Evolutionary conservation across 208 protist species (phyloP), one percentile per base, ranked within the genome.

Genomic region (Lotmaria passim): DNA sequence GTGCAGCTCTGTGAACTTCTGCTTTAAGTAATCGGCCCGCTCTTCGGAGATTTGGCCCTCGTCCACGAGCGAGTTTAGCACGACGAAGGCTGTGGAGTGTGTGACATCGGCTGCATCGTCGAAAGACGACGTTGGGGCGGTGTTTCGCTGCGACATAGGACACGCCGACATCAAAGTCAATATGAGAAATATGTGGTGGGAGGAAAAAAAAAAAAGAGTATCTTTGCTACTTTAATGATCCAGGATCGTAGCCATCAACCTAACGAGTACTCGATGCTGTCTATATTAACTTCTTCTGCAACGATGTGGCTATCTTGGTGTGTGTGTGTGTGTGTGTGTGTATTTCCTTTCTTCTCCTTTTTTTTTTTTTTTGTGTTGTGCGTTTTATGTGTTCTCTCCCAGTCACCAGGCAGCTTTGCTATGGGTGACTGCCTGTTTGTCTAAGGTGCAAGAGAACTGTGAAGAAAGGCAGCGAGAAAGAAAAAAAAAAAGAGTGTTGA

Each of bases 1-100:
- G 78, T 97, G 91, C 30, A 97, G 66, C 15, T 96, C 83, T 39
- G 84, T 93, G 70, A 96, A 97, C 60, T 87, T 86, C 53, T 91
- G 72, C 58, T 95, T 93, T 36, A 97, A 78, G 55, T 90, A 93
- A 21, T 93, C 81, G 4, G 90, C 85, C 8, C 93, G 83, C 73
- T 96, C 91, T 44, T 95, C 87, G 17, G 88, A 75, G 23, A 97
- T 81, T 36, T 90, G 86, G 5, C 93, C 91, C 69, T 96, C 90
- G 56, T 96, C 91, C 4, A 97, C 79, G 41, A 97, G 88, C 2
- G 83, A 85, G 72, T 93, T 83, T 2, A 97, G 66, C 14, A 89
- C 68, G 21, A 87, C 50, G 60, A 92, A 90, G 6, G 93, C 93
- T 15, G 85, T 93, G 26, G 93, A 94, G 67, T 97, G 86, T 3